Evolutionary conservation across 2,329 filamentous ascomycete species (phyloP).

Genomic region (Xylaria sp.): DNA sequence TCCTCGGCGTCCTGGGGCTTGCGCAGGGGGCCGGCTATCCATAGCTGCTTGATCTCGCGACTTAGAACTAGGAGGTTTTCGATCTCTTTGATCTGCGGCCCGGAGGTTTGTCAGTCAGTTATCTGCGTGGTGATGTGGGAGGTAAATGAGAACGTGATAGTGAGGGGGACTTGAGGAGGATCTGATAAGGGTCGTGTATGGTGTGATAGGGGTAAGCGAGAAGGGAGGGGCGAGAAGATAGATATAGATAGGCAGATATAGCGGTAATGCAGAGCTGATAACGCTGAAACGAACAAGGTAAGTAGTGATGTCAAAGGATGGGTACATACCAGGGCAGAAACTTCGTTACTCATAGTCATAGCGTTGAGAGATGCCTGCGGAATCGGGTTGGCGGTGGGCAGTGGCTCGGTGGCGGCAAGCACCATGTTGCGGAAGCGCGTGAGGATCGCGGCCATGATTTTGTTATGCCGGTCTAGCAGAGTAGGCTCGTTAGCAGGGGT

Average conservation of each 20-base stretch:
- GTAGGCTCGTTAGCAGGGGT: constrained; percentile 19
- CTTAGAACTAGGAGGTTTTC: constrained; percentile 60
- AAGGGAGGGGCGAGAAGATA: not conserved
- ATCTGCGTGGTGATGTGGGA: not conserved
- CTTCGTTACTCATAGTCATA: constrained; percentile 55
- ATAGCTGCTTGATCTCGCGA: constrained; percentile 61
- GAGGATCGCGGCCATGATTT: constrained; percentile 58
- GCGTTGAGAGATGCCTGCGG: constrained; percentile 55
- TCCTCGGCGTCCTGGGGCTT: constrained; percentile 56
- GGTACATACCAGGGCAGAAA: constrained; percentile 52
- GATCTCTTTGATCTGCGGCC: constrained; percentile 53
- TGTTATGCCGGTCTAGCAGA: constrained; percentile 58
- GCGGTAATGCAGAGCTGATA: not conserved
- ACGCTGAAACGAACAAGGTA: not conserved
- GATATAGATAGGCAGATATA: not conserved
- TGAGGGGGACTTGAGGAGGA: not conserved
- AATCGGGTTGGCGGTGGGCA: constrained; percentile 50
- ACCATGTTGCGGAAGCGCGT: constrained; percentile 58
- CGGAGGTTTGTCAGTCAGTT: constrained; percentile 11
- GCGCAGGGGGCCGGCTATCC: constrained; percentile 60
- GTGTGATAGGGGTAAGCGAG: not conserved
- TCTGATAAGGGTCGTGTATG: not conserved
- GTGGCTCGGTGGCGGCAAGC: constrained; percentile 51
- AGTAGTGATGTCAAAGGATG: not conserved
- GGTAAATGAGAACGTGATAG: not conserved